Conservation (phyloP, 2,329 filamentous ascomycete genomes). For the Talaromyces sp. region DNA sequence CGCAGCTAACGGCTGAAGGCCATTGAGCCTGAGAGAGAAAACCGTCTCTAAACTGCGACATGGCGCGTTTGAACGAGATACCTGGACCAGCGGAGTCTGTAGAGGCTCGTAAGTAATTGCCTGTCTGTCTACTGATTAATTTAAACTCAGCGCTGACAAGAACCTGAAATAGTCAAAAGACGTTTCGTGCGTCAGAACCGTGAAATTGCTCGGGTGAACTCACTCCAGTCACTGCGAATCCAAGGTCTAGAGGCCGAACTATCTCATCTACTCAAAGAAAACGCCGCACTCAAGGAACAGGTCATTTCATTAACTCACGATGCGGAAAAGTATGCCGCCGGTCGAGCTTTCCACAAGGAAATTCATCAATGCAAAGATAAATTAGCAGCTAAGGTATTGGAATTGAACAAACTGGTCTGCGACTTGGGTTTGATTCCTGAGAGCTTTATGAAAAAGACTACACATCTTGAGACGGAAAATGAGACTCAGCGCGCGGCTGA, state of each 20-base stretch:
- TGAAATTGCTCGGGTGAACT: conserved; percentile 63
- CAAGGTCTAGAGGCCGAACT: conserved; percentile 62
- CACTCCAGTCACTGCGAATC: conserved; percentile 62
- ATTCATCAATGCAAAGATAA: conserved; percentile 53
- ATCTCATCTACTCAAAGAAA: conserved; percentile 58
- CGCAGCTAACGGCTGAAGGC: neutral
- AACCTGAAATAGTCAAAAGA: conserved; percentile 53
- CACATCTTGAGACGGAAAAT: conserved; percentile 20
- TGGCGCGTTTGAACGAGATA: conserved; percentile 51
- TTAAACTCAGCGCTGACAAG: neutral
- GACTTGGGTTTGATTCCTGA: conserved; percentile 50
- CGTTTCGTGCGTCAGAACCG: conserved; percentile 64
- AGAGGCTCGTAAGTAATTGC: conserved; percentile 43
- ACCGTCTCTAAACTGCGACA: conserved; percentile 26
- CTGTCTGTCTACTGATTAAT: no score
- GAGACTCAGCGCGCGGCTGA: conserved; percentile 2
- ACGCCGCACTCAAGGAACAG: conserved; percentile 58
- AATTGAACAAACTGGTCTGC: conserved; percentile 53
- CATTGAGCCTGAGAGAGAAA: conserved; percentile 5
- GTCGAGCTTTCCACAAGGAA: conserved; percentile 44
- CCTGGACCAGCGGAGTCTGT: conserved; percentile 45
- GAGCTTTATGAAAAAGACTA: conserved; percentile 24
- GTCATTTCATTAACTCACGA: conserved; percentile 56
- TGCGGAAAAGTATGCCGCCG: conserved; percentile 47
- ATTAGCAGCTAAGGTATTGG: conserved; percentile 56